Conservation (phyloP, 2,329 filamentous ascomycete genomes). For the Aspergillus sp. region DNA sequence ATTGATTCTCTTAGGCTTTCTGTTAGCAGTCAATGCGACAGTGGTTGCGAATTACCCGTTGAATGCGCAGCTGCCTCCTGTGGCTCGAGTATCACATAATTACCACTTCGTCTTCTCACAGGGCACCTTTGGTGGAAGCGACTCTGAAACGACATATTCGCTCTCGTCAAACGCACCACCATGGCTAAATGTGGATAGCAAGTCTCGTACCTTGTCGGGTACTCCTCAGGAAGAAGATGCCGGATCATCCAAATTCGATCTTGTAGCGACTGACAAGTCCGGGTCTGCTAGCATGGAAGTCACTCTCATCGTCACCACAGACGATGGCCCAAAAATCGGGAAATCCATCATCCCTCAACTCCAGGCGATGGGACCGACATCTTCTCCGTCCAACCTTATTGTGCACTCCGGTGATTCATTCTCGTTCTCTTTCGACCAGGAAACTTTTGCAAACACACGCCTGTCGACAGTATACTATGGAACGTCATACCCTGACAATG, state of each 20-base stretch:
- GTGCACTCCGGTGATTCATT: conserved; percentile 51
- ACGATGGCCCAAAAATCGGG: conserved; percentile 36
- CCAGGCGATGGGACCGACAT: conserved; percentile 34
- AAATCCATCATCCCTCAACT: conserved; percentile 39
- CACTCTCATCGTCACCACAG: conserved; percentile 67
- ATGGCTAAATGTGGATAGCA: conserved; percentile 73
- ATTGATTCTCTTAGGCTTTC: conserved; percentile 26
- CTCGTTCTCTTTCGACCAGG: conserved; percentile 67
- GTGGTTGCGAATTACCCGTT: conserved; percentile 64
- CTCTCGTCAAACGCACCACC: conserved; percentile 61
- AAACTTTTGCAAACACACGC: conserved; percentile 63
- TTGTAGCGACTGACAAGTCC: conserved; percentile 68
- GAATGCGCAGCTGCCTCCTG: conserved; percentile 80
- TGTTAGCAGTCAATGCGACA: conserved; percentile 33
- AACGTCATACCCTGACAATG: conserved; percentile 66
- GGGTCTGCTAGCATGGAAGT: conserved; percentile 65
- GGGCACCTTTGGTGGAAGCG: conserved; percentile 68
- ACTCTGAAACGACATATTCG: conserved; percentile 62
- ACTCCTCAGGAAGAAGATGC: conserved; percentile 61
- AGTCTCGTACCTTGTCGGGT: conserved; percentile 66
- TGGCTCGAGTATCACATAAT: conserved; percentile 66
- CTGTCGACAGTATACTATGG: conserved; percentile 70
- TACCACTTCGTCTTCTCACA: conserved; percentile 43
- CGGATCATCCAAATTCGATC: conserved; percentile 61
- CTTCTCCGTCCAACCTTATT: conserved; percentile 40